These are phyloP conservation scores for Solanum hybrid DNA, from an alignment of 305 asterid species.

Conservation along the genomic window DNA sequence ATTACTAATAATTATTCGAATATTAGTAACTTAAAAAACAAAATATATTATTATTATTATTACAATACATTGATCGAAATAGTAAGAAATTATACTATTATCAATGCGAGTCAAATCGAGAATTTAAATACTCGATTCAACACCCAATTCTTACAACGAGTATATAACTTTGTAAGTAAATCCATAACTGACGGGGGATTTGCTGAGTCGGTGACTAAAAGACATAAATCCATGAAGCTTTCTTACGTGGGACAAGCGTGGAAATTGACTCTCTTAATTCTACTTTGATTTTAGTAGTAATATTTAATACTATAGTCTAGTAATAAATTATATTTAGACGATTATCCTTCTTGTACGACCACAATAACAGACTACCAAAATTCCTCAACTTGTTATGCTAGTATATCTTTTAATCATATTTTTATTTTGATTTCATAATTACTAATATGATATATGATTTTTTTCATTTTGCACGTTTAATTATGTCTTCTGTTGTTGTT, in stretches of 20 bases:
- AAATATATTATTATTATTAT: neutral
- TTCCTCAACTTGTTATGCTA: neutral
- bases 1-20: no score
- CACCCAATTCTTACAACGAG: neutral
- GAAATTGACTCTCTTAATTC: neutral
- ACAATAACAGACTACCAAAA: neutral
- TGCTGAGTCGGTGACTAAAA: neutral
- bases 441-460: neutral
- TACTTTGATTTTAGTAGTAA: neutral
- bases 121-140: neutral
- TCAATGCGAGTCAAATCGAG: neutral
- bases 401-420: neutral
- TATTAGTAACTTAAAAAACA: neutral
- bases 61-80: neutral
- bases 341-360: neutral
- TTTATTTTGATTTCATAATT: neutral
- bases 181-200: neutral
- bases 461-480: neutral
- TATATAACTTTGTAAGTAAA: neutral
- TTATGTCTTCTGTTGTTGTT: neutral
- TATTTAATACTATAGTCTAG: neutral
- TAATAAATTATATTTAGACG: neutral
- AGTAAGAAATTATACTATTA: neutral
- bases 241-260: conserved; percentile 2
- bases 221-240: neutral